Evolutionary conservation across 176 grass and related monocot genomes (phyloP).

Genomic region (Bonia amplexicaulis): DNA sequence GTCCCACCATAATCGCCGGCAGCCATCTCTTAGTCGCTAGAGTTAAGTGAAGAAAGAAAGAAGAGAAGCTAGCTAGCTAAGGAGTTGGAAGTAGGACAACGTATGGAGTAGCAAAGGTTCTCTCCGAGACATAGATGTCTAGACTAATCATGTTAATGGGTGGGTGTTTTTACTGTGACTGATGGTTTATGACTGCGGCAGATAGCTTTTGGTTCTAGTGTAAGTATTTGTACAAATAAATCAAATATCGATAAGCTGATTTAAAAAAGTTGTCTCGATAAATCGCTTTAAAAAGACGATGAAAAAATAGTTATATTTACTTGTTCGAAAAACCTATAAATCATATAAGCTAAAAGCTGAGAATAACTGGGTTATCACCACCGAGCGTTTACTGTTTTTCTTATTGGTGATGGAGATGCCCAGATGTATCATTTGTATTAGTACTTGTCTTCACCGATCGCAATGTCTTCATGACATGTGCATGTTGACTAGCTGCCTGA

Average conservation of each 20-base stretch:
- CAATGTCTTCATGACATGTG: background rate
- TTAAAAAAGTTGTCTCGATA: no score
- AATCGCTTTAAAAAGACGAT: no score
- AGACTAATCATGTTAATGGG: no score
- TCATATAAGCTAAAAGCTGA: no score
- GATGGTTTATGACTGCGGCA: no score
- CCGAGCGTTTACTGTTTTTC: background rate
- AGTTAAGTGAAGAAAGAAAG: background rate
- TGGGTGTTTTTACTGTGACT: no score
- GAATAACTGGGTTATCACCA: background rate
- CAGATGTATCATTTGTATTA: background rate
- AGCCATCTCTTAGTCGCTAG: background rate
- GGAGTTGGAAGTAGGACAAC: background rate
- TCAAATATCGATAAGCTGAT: no score
- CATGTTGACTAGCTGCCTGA: background rate
- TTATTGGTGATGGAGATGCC: background rate
- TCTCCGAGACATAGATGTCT: background rate
- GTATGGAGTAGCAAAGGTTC: background rate
- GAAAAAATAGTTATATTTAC: no score
- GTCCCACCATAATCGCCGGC: background rate
- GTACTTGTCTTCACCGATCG: background rate
- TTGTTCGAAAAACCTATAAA: no score
- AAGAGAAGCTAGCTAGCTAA: no score
- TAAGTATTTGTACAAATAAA: rapidly evolving
- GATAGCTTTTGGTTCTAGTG: no score